phyloP scores from a whole-genome alignment of 2,329 filamentous ascomycete genomes.

The Phyllosticta ampelicida region DNA sequence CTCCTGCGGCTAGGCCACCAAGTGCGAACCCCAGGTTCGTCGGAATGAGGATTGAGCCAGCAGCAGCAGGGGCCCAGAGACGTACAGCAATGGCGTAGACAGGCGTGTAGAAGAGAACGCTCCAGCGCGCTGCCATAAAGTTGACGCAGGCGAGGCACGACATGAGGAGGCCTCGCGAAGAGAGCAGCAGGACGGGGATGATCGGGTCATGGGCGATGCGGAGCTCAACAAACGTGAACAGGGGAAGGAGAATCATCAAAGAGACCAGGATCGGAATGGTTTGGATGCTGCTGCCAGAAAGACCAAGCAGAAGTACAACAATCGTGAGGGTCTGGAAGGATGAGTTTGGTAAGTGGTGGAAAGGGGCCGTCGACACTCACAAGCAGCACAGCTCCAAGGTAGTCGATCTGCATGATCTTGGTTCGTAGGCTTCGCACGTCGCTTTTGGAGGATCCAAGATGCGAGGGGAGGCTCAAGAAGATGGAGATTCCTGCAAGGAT shows the following conservation, averaged over 20 bases:
- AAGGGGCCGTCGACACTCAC: slow-evolving; percentile 24
- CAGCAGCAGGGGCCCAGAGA: slow-evolving; percentile 55
- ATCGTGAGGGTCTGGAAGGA: slow-evolving; percentile 49
- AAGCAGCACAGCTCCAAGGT: slow-evolving; percentile 55
- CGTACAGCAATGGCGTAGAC: slow-evolving; percentile 70
- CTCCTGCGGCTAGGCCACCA: slow-evolving; percentile 63
- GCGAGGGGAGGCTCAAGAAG: slow-evolving; percentile 53
- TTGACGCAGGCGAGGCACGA: slow-evolving; percentile 65
- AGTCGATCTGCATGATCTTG: slow-evolving; percentile 61
- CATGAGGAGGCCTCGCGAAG: slow-evolving; percentile 58
- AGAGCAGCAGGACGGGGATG: slow-evolving; percentile 60
- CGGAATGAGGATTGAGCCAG: slow-evolving; percentile 67
- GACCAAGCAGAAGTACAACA: slow-evolving; percentile 59
- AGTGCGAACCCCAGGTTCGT: slow-evolving; percentile 70
- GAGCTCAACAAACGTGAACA: slow-evolving; percentile 52
- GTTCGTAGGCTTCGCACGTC: slow-evolving; percentile 29
- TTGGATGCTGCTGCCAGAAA: slow-evolving; percentile 54
- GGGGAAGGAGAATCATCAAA: slow-evolving; percentile 42
- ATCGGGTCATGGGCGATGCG: slow-evolving; percentile 57
- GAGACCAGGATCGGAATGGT: slow-evolving; percentile 51
- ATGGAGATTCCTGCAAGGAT: slow-evolving; percentile 51
- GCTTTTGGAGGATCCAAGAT: slow-evolving; percentile 26
- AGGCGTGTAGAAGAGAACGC: slow-evolving; percentile 68
- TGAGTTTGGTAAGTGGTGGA: not conserved
- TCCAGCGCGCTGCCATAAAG: slow-evolving; percentile 74